phyloP scores from a whole-genome alignment of 768 basidiomycete genomes.

The Austroboletus festivus region DNA sequence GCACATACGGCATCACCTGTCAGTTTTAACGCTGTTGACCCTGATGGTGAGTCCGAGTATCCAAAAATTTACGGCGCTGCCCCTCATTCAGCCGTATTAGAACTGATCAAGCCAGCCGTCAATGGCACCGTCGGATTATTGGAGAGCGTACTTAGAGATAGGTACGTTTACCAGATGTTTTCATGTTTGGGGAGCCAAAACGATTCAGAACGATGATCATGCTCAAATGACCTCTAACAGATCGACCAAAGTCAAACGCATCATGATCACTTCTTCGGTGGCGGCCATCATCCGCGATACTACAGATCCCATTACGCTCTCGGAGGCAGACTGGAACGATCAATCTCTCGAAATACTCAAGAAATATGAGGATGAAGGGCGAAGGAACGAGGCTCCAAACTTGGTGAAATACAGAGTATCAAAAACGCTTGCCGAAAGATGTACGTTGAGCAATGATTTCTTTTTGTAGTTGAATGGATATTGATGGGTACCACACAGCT shows the following conservation, averaged over 20 bases:
- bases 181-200: too few relatives aligned
- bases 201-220: not conserved
- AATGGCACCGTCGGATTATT: constrained; percentile 66
- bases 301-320: constrained; percentile 32
- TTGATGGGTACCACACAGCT: constrained; percentile 24
- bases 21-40: constrained; percentile 43
- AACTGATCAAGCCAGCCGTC: constrained; percentile 69
- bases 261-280: constrained; percentile 66
- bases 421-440: constrained; percentile 64
- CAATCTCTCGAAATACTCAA: constrained; percentile 36
- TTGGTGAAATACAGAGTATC: constrained; percentile 52
- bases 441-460: constrained; percentile 28
- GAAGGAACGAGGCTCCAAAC: constrained; percentile 33
- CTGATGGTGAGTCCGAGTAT: constrained; percentile 32
- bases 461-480: not conserved
- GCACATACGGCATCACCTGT: constrained; percentile 69
- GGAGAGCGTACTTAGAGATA: constrained; percentile 52
- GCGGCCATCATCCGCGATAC: constrained; percentile 42
- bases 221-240: constrained; percentile 2
- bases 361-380: constrained; percentile 47
- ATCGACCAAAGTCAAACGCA: constrained; percentile 52
- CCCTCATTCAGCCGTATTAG: constrained; percentile 34
- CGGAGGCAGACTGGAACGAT: constrained; percentile 62
- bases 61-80: too few relatives aligned
- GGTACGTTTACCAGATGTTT: constrained; percentile 31